Evolutionary conservation across 2,329 filamentous ascomycete species (phyloP), one percentile per base, ranked within the genome.

Genomic region (Microcyclosporella mali): DNA sequence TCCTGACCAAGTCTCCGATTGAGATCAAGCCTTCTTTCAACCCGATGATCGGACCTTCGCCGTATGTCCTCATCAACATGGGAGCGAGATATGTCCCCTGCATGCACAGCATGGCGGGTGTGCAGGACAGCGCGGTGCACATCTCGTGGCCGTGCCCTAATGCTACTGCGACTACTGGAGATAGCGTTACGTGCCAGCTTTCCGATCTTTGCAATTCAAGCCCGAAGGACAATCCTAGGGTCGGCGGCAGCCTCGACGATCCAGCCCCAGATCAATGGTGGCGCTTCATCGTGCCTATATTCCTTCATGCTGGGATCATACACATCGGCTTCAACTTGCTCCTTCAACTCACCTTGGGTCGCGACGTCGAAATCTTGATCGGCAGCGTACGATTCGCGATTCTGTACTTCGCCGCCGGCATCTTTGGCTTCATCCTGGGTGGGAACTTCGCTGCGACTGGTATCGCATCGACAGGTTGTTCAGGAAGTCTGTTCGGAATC

Each of bases 271-370:
- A 97, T 61, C 92, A 98, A 65, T 98, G 92, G 92, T 98, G 79
- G 68, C 85, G 92, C 47, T 97, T 98, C 70, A 95, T 98, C 60
- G 71, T 84, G 1, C 90, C 92, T 30, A 95, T 98, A 49, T 98
- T 98, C 69, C 72, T 98, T 57, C 92, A 98, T 59, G 88, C 88
- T 1, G 92, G 92, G 11, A 69, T 98, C 43, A 83, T 98, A 50
- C 92, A 98, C 62, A 95, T 98, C 45, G 86, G 81, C 12, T 95
- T 97, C 75, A 98, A 98, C 66, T 75, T 98, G 67, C 75, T 97
- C 6, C 75, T 95, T 16, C 92, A 98, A 64, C 68, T 95, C 58
- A 94, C 87, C 0, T 78, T 97, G 42, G 92, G 85, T 21, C 82
- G 84, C 31, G 92, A 98, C 57, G 94, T 98, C 79, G 92, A 98